These are phyloP conservation scores for Pythium scleroteichum DNA, from an alignment of 352 stramenopile genomes.

Conservation along the genomic window DNA sequence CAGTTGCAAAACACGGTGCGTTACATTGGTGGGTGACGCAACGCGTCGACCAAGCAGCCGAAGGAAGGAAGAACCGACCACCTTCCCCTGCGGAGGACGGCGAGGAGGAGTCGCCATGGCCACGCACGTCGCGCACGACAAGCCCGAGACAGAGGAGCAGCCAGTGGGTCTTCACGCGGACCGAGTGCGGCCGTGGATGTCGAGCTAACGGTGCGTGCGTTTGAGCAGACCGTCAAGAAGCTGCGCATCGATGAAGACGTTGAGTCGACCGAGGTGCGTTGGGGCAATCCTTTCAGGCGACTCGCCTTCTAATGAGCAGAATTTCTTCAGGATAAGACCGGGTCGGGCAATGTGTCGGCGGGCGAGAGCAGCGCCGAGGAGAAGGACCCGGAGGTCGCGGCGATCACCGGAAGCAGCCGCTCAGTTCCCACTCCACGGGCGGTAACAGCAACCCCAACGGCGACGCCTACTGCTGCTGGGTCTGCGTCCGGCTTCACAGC, in stretches of 20 bases:
- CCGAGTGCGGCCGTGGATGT: not conserved
- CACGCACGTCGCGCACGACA: slow-evolving; percentile 75
- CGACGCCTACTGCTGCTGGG: slow-evolving; percentile 5
- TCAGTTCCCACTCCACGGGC: slow-evolving; percentile 18
- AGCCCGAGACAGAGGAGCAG: slow-evolving; percentile 66
- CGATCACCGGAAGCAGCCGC: slow-evolving; percentile 12
- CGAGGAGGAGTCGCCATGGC: slow-evolving; percentile 42
- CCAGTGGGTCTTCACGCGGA: slow-evolving; percentile 30
- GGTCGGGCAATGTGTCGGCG: slow-evolving; percentile 18
- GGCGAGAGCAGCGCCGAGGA: slow-evolving; percentile 24
- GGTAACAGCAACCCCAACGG: slow-evolving; percentile 1
- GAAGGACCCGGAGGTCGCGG: slow-evolving; percentile 15
- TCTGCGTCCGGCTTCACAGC: slow-evolving; percentile 40
- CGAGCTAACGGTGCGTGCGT: not conserved
- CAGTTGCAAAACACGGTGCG: slow-evolving; percentile 17
- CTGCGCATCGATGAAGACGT: slow-evolving; percentile 32
- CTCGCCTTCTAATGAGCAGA: not conserved
- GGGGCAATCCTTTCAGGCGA: no score
- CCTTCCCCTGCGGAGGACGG: slow-evolving; percentile 11
- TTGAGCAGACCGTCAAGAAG: slow-evolving; percentile 32
- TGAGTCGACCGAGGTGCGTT: slow-evolving; percentile 30
- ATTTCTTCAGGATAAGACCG: slow-evolving; percentile 21
- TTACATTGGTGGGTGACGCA: slow-evolving; percentile 1
- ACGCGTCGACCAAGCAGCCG: slow-evolving; percentile 5
- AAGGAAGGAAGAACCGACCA: slow-evolving; percentile 22